Base-by-base conservation (phyloP, 257 asterid genomes). In the Fraxinus excelsior region DNA sequence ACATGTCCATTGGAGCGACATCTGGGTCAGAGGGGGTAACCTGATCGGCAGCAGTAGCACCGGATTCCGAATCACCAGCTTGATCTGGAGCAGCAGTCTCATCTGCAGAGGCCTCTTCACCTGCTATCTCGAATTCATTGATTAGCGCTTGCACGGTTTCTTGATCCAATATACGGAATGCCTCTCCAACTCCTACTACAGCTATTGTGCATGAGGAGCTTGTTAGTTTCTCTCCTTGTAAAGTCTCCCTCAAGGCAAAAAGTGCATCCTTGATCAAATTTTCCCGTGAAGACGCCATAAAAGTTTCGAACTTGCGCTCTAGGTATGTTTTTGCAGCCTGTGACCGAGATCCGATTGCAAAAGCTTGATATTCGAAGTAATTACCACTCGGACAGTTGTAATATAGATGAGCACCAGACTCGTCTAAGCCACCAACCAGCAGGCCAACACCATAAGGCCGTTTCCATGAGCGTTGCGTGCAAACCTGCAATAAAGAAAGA, bases 251-350 rank as follows among this genome's bases (percentile, higher is more conserved):
- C 80, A 90, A 73, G 12, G 94, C 92, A 76, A 90, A 90, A 26
- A 90, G 87, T 2, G 94, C 92, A 9, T 88, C 92, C 85, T 88
- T 88, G 60, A 90, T 81, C 80, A 90, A 88, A 71, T 82, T 77
- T 16, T 90, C 94, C 7, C 91, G 74, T 68, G 94, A 80, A 62
- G 93, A 79, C 26, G 69, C 86, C 74, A 23, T 70, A 84, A 90
- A 90, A 67, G 46, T 80, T 66, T 85, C 91, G 65, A 86, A 90
- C 82, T 75, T 86, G 10, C 91, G 87, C 76, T 90, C 94, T 80
- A 90, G 71, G 86, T 87, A 90, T 13, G 94, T 90, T 84, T 90
- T 90, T 37, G 94, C 94, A 76, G 94, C 94, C 83, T 90, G 94
- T 62, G 94, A 90, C 2, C 92, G 85, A 16, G 92, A 90, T 71